Base-by-base conservation (phyloP, 441 rosid genomes). In the Erysimum pusillum region DNA sequence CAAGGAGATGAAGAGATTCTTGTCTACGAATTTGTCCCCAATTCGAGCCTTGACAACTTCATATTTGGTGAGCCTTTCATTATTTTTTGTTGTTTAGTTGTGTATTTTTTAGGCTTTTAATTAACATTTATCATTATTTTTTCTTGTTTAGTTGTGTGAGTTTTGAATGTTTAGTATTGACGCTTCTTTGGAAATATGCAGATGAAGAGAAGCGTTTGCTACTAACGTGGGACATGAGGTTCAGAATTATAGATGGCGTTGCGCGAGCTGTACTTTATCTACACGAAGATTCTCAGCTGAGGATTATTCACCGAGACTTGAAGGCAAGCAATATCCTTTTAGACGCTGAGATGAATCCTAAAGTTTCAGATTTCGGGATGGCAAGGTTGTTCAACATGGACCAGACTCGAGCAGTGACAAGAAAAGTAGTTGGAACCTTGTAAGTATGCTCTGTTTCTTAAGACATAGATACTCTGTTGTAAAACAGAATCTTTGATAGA, bases 1-100 rank as follows among this genome's bases (percentile, higher is more conserved):
- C 83, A 84, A 69, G 61, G 38, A 63, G 76, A 79, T 1, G 90
- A 88, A 81, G 79, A 79, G 71, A 60, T 88, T 61, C 75, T 88
- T 36, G 76, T 85, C 38, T 88, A 85, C 48, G 90, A 87, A 59
- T 70, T 71, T 53, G 76, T 87, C 41, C 83, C 85, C 0, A 85
- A 84, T 42, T 76, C 81, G 46, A 88, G 90, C 71, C 85, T 88
- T 15, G 86, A 85, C 38, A 6, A 46, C 48, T 84, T 80, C 38
- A 76, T 88, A 39, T 86, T 81, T 9, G 87, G 90, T 88, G 17
- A 71, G 57, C 42, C 46, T 20, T 68, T 60, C 2, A 22, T 22
- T 2, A 22, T 22, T 22, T 22, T 22, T 22, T 22, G 2, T 22
- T 22, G 25, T 22, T 22, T 22, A 22, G 25, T 22, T 22, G 25